Evolutionary conservation across 176 grass and related monocot species (phyloP).

Genomic region (Rhynchospora tenuis): DNA sequence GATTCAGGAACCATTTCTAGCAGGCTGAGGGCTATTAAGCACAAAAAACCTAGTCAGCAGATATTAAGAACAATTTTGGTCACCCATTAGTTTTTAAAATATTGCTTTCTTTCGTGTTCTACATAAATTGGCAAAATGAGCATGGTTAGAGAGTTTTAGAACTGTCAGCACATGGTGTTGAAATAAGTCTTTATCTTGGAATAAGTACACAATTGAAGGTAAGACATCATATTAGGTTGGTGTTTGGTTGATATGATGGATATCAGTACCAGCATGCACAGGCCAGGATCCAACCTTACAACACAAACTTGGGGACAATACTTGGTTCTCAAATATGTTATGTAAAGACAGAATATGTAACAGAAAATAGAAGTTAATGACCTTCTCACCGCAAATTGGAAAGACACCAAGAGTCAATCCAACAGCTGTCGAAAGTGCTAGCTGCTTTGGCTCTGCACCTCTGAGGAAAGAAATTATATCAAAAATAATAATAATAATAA

Average conservation of each 20-base stretch:
- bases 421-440: too few species aligned
- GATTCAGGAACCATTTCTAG: background rate
- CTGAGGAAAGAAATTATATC: conserved; percentile 28
- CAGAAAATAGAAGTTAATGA: background rate
- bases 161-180: background rate
- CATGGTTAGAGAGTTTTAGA: background rate
- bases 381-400: conserved; percentile 69
- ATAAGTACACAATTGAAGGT: background rate
- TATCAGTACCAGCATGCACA: background rate
- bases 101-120: background rate
- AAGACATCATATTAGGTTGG: background rate
- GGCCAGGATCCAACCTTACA: background rate
- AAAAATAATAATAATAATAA: background rate
- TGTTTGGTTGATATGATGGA: background rate
- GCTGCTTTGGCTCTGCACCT: conserved; percentile 78
- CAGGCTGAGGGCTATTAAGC: background rate
- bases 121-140: background rate
- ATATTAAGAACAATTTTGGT: background rate
- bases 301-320: too few species aligned
- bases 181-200: background rate
- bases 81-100: background rate
- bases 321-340: background rate
- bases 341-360: background rate
- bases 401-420: conserved; percentile 77
- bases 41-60: background rate